Conservation (phyloP, 768 basidiomycete species). For the Boletus subparvulus region DNA sequence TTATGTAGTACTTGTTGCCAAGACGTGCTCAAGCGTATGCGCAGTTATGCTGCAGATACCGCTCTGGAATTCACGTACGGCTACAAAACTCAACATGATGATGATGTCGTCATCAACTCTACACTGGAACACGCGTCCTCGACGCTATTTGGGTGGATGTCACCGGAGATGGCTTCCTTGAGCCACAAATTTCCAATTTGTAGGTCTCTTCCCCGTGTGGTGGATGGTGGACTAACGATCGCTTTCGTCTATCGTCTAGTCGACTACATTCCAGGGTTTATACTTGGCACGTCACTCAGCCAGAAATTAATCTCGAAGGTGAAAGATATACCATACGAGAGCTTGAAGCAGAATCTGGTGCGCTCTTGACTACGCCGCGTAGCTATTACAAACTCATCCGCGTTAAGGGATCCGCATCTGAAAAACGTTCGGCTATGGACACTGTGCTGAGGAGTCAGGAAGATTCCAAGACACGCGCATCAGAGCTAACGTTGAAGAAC, state of each 20-base stretch:
- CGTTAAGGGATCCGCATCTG: background rate
- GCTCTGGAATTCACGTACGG: constrained; percentile 5
- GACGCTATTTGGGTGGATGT: background rate
- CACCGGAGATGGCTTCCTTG: background rate
- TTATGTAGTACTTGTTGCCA: background rate
- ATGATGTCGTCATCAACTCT: background rate
- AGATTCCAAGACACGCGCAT: background rate
- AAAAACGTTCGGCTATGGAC: background rate
- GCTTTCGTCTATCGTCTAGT: background rate
- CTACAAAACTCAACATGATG: background rate
- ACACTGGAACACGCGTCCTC: background rate
- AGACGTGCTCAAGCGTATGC: background rate
- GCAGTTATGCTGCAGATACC: background rate
- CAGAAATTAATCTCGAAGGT: background rate
- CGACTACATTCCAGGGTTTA: background rate
- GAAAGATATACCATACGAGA: constrained; percentile 36
- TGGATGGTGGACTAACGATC: background rate
- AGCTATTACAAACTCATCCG: background rate
- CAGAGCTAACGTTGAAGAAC: background rate
- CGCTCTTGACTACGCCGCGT: background rate
- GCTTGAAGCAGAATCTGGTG: constrained; percentile 46
- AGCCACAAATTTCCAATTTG: background rate
- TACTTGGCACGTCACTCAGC: background rate
- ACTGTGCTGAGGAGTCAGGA: background rate
- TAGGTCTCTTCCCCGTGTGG: background rate